Evolutionary conservation across 2,329 filamentous ascomycete species (phyloP), one percentile per base, ranked within the genome.

Genomic region (Aspergillus jensenii): DNA sequence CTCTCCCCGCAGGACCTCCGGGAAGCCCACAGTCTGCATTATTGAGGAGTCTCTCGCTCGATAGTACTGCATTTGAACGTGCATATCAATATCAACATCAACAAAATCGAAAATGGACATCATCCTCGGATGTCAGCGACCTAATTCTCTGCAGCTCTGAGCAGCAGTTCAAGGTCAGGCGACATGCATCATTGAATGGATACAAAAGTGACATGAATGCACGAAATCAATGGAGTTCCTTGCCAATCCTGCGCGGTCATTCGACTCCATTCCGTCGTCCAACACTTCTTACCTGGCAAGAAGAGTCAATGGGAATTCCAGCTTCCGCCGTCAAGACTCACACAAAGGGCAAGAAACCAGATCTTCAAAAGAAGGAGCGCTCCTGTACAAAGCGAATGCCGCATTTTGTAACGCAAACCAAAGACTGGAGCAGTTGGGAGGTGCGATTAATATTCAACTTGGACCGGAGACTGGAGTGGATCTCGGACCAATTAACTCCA

Each of bases 401-500:
- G 7, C 15, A 48, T 19, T 43, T 41, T 6, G 48, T 39, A 14
- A 23, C 58, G 7, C 52, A 59, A 9, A 21, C 59, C 5, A 56
- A 52, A 5, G 52, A 59, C 6, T 56, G 75, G 35, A 73, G 64
- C 53, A 68, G 73, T 49, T 74, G 69, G 63, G 76, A 78, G 59
- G 55, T 74, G n/a, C 66, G 66, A 31, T 57, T 76, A 49, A 62
- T 76, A 39, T 64, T 74, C 48, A 61, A 65, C 21, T 55, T 78
- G 43, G 65, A 74, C 57, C 69, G 75, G 48, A 75, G 68, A 56
- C 65, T 78, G 4, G 62, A 68, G 44, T 78, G 76, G 76, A 59
- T 76, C 12, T 67, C 69, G 31, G 64, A 70, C 41, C 74, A 78
- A 57, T 67, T 71, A 21, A 73, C 69, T 5, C 75, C 76, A 6